These are phyloP conservation scores for Drechmeria coniospora DNA, from an alignment of 2,329 filamentous ascomycete species.

Conservation along the genomic window DNA sequence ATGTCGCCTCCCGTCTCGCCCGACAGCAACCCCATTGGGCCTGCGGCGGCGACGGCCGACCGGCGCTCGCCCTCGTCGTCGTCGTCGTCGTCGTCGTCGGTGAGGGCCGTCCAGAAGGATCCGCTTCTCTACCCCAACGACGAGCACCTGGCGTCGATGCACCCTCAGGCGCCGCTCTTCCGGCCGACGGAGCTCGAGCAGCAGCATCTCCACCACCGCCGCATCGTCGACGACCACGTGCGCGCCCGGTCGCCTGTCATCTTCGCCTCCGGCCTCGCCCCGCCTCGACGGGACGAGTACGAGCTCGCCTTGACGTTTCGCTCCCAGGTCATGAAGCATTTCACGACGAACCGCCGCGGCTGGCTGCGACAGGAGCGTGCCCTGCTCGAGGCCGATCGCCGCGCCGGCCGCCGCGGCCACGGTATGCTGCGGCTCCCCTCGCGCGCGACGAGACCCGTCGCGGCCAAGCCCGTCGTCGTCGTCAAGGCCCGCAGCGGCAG, in stretches of 20 bases:
- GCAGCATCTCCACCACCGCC: no score
- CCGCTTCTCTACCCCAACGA: slow-evolving; percentile 42
- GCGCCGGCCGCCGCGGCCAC: no score
- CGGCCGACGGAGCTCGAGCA: slow-evolving; percentile 23
- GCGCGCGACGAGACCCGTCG: slow-evolving; percentile 24
- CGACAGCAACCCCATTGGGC: slow-evolving; percentile 23
- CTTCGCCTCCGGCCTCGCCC: slow-evolving; percentile 26
- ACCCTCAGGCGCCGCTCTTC: slow-evolving; percentile 36
- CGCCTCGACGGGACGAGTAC: slow-evolving; percentile 38
- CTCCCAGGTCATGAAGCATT: slow-evolving; percentile 34
- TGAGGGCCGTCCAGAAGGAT: no score
- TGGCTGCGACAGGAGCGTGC: slow-evolving; percentile 38
- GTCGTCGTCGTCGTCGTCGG: slow-evolving; percentile 9
- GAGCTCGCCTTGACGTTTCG: slow-evolving; percentile 35
- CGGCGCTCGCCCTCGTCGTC: slow-evolving; percentile 14
- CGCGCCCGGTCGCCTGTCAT: slow-evolving; percentile 24
- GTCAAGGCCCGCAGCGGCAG: slow-evolving; percentile 13
- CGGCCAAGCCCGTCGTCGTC: slow-evolving; percentile 13
- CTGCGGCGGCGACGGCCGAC: slow-evolving; percentile 15
- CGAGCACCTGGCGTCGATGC: slow-evolving; percentile 22
- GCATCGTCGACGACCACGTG: slow-evolving; percentile 35
- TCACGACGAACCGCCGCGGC: slow-evolving; percentile 22
- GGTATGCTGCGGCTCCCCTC: no score
- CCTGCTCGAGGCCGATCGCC: slow-evolving; percentile 31
- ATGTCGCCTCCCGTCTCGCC: slow-evolving; percentile 45